phyloP scores from a whole-genome alignment of 2,329 filamentous ascomycete genomes.

The Niveomyces coronatus region DNA sequence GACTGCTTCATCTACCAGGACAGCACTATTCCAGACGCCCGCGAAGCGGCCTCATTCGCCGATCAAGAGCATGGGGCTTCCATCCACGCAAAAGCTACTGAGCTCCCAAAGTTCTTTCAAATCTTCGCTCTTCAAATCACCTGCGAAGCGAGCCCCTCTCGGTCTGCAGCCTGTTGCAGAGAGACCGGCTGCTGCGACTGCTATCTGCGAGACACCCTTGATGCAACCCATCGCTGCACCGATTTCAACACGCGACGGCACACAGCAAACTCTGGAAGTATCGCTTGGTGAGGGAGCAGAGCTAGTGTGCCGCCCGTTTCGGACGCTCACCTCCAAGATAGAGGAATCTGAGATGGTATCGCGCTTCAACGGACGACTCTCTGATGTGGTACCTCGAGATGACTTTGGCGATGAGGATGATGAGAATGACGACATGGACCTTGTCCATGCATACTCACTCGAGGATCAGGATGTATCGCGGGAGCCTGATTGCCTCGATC shows the following conservation, averaged over 20 bases:
- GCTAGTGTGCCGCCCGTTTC: constrained; percentile 14
- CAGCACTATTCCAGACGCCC: constrained; percentile 35
- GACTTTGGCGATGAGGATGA: constrained; percentile 23
- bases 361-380: constrained; percentile 35
- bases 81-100: constrained; percentile 17
- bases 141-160: constrained; percentile 35
- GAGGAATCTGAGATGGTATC: constrained; percentile 25
- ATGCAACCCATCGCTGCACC: constrained; percentile 27
- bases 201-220: constrained; percentile 20
- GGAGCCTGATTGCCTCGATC: not conserved
- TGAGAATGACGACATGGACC: constrained; percentile 14
- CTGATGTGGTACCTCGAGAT: constrained; percentile 33
- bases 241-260: constrained; percentile 18
- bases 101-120: constrained; percentile 32
- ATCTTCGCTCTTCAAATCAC: constrained; percentile 39
- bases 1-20: constrained; percentile 22
- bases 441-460: constrained; percentile 5
- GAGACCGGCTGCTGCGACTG: constrained; percentile 12
- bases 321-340: constrained; percentile 18
- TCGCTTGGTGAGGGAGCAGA: constrained; percentile 24
- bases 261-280: constrained; percentile 25
- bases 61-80: constrained; percentile 26
- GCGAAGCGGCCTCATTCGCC: constrained; percentile 40
- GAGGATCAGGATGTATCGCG: not conserved
- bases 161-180: constrained; percentile 24